A percentile compares a stretch with the other conserved stretches of the same genome.
Conservation (phyloP, 192 early-diverging fungal genomes). For the Chytriomyces confervae region DNA sequence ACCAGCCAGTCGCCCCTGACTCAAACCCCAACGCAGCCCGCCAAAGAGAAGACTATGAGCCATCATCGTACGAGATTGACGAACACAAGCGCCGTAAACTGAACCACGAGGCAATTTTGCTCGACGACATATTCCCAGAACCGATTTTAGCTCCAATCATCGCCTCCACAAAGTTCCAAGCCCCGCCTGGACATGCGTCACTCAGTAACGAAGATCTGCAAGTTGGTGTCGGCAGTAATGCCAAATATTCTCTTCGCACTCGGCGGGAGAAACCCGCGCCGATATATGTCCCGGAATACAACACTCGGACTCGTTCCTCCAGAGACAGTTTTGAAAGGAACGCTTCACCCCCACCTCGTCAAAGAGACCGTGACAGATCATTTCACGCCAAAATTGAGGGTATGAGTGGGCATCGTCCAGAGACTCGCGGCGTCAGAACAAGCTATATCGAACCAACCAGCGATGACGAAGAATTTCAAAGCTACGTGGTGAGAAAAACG, state of each 20-base stretch:
- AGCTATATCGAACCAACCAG: not conserved
- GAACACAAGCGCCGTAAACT: too few species aligned
- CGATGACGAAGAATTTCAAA: conserved; percentile 16
- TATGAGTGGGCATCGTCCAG: not conserved
- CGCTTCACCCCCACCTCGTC: not conserved
- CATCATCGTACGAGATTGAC: too few species aligned
- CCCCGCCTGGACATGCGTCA: conserved; percentile 1
- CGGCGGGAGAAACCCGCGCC: not conserved
- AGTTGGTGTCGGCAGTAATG: not conserved
- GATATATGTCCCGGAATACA: not conserved
- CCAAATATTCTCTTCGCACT: not conserved
- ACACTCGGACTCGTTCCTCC: not conserved
- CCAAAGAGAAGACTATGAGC: too few species aligned
- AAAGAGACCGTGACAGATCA: not conserved
- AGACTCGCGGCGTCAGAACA: not conserved
- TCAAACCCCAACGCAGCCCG: too few species aligned
- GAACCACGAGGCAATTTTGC: too few species aligned
- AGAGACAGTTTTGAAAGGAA: not conserved
- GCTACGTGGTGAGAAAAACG: not conserved
- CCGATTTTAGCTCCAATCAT: not conserved
- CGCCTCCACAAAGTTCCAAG: not conserved
- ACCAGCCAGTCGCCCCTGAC: too few species aligned
- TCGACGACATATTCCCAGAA: too few species aligned
- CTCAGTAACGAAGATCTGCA: not conserved
- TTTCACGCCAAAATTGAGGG: not conserved